phyloP scores from a whole-genome alignment of 495 filamentous ascomycete genomes.

The Penicillium cosmopolitanum region DNA sequence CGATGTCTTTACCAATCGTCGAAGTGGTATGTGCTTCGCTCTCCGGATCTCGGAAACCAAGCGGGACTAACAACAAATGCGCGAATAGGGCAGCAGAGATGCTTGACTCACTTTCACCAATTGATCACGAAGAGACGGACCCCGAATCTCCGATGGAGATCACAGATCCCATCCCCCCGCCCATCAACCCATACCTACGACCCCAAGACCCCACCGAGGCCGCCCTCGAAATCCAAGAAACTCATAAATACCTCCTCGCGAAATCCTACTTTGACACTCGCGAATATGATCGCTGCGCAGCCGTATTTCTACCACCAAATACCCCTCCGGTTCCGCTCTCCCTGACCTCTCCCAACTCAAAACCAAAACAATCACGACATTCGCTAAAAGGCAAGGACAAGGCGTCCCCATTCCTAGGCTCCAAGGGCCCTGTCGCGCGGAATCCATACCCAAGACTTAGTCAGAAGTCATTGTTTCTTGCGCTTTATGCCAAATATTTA shows the following conservation, averaged over 20 bases:
- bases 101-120: conserved; percentile 72
- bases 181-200: conserved; percentile 52
- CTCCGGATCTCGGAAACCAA: neutral
- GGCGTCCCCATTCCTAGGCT: conserved; percentile 37
- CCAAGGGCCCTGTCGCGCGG: conserved; percentile 30
- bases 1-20: conserved; percentile 94
- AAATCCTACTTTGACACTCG: conserved; percentile 96
- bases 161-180: conserved; percentile 30
- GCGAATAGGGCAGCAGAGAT: conserved; percentile 89
- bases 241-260: conserved; percentile 82
- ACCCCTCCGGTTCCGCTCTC: conserved; percentile 65
- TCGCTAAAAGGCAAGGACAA: conserved; percentile 61
- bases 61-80: conserved; percentile 8
- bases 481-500: conserved; percentile 89
- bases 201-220: conserved; percentile 68
- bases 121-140: conserved; percentile 56
- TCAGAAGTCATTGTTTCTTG: conserved; percentile 90
- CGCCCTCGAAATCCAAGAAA: conserved; percentile 75
- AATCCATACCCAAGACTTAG: conserved; percentile 64
- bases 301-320: conserved; percentile 80
- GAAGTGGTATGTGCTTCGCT: conserved; percentile 74
- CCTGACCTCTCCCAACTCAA: conserved; percentile 46
- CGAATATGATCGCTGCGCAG: conserved; percentile 92
- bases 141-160: conserved; percentile 63
- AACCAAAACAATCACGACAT: conserved; percentile 40